Evolutionary conservation across 345 rosid species (phyloP), one percentile per base, ranked within the genome.

Genomic region (Atalantia buxifolia): DNA sequence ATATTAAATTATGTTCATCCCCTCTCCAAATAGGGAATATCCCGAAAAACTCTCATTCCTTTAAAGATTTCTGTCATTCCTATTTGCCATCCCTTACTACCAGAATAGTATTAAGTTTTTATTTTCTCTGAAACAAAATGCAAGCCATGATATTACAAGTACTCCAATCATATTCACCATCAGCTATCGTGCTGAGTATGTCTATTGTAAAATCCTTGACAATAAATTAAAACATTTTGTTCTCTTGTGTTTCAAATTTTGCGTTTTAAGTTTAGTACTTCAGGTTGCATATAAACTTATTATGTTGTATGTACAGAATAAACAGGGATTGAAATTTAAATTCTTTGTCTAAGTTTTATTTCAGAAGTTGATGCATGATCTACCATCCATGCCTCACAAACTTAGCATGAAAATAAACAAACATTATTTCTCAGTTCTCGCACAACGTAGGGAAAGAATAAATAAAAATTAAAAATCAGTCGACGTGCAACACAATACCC

Each of bases 101-200:
- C 53, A 76, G 81, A 76, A 77, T 81, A 3, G 18, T 12, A 45
- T 45, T 45, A 12, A 45, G 5, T 45, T 13, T 45, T 45, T 45
- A 45, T 45, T 45, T 45, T 1, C 18, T 45, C 13, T 45, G 2
- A 13, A 12, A 35, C 36, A 45, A 45, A 76, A 69, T 22, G 85
- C 87, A 19, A 84, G 83, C 71, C 82, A 81, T 57, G 81, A 84
- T 35, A 69, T 42, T 83, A 13, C 64, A 68, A 79, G 83, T n/a
- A 84, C 85, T 5, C 71, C 77, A 7, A 81, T 84, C 71, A 79
- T 81, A 10, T 81, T 81, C 64, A 59, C 48, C 12, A 36, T 81
- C n/a, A 81, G 66, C 69, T 79, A 76, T 69, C 83, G 76, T 33
- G 63, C 77, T 0, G 80, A 79, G 31, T 45, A 78, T 0, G 80